Evolutionary conservation across 352 stramenopile species (phyloP).

Genomic region (Phytophthora gonapodyides): DNA sequence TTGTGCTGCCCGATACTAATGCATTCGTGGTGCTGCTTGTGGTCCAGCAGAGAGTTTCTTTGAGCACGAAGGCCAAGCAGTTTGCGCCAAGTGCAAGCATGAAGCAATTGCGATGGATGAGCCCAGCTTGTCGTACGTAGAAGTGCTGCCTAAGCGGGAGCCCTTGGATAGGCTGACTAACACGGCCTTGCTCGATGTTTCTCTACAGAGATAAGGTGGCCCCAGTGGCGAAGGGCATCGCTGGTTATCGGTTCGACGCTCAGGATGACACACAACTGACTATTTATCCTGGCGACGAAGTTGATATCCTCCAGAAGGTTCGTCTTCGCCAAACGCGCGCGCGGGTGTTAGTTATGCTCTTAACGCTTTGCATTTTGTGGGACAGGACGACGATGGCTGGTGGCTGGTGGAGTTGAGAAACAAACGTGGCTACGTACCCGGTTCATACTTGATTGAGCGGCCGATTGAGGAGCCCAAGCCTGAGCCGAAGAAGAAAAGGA

Average conservation of each 20-base stretch:
- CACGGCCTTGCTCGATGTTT: neutral
- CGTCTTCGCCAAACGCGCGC: neutral
- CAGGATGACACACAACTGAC: constrained; percentile 84
- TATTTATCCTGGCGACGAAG: constrained; percentile 78
- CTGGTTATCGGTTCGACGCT: constrained; percentile 78
- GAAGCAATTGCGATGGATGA: constrained; percentile 61
- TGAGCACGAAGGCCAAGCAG: constrained; percentile 73
- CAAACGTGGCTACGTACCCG: constrained; percentile 78
- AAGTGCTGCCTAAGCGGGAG: neutral
- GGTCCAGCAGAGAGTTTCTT: constrained; percentile 81
- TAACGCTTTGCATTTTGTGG: constrained; percentile 12
- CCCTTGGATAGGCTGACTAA: neutral
- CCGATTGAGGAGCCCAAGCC: constrained; percentile 49
- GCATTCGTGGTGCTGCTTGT: constrained; percentile 26
- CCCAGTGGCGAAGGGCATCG: constrained; percentile 57
- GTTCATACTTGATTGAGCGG: constrained; percentile 83
- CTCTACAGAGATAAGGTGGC: constrained; percentile 50
- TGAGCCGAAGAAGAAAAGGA: constrained; percentile 40
- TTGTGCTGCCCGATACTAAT: constrained; percentile 25
- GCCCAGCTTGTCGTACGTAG: constrained; percentile 50
- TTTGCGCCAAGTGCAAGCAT: constrained; percentile 83
- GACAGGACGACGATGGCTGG: constrained; percentile 81
- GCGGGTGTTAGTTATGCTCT: neutral
- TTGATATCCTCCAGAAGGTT: constrained; percentile 81
- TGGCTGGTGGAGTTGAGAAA: constrained; percentile 76